Conservation (phyloP, 2,329 filamentous ascomycete species). For the Cordyceps pruinosa region DNA sequence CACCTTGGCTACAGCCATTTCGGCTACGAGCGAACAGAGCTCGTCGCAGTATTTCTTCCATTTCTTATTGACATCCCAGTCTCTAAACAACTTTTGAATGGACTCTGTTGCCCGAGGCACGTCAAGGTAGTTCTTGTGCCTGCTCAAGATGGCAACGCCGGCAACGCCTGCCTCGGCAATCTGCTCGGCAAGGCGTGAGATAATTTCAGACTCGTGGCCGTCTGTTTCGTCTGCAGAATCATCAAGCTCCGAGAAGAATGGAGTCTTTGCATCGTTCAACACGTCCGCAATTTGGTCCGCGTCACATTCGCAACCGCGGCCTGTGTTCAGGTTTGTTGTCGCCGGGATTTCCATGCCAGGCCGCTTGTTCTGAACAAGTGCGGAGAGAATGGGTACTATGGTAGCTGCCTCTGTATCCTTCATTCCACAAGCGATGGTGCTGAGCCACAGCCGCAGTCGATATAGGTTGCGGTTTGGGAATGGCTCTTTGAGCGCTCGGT, state of each 20-base stretch:
- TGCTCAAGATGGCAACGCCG: neutral
- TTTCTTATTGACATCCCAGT: neutral
- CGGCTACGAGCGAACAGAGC: neutral
- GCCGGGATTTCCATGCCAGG: neutral
- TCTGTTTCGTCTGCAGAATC: neutral
- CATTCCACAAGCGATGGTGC: neutral
- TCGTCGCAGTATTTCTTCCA: neutral
- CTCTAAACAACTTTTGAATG: fast-evolving
- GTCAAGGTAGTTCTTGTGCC: neutral
- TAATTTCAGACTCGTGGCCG: neutral
- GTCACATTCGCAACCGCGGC: neutral
- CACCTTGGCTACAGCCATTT: neutral
- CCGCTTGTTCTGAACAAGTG: neutral
- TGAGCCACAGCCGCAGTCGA: neutral
- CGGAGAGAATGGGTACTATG: neutral
- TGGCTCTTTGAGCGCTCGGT: neutral
- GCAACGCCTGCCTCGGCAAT: neutral
- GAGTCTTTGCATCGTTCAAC: neutral
- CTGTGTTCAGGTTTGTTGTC: neutral
- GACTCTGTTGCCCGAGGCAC: neutral
- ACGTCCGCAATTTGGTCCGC: neutral
- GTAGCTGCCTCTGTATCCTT: fast-evolving
- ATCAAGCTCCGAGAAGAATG: neutral
- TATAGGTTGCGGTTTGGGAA: neutral
- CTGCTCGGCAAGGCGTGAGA: neutral